phyloP scores from a whole-genome alignment of 2,329 filamentous ascomycete genomes.

The Plectosphaerella plurivora region DNA sequence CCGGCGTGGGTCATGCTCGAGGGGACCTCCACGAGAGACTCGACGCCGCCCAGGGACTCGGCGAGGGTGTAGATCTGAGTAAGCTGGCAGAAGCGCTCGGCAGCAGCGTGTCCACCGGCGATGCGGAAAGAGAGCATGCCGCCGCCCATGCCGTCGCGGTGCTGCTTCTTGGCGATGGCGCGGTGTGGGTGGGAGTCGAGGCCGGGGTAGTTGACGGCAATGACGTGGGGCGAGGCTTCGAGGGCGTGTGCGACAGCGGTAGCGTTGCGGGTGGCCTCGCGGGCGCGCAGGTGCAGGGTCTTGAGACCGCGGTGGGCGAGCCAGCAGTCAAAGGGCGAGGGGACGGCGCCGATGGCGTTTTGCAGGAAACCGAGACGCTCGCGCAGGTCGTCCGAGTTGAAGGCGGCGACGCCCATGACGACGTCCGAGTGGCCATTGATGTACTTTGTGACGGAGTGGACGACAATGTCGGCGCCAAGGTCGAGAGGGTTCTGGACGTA shows the following conservation, averaged over 20 bases:
- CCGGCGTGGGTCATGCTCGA: constrained; percentile 96
- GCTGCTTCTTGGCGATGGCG: constrained; percentile 80
- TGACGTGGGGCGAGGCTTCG: constrained; percentile 73
- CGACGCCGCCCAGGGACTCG: constrained; percentile 87
- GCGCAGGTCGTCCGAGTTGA: constrained; percentile 80
- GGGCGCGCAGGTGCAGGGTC: constrained; percentile 88
- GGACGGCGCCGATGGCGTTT: constrained; percentile 94
- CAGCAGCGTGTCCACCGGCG: constrained; percentile 77
- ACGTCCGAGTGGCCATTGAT: constrained; percentile 98
- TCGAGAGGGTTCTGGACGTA: constrained; percentile 96
- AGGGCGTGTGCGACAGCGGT: constrained; percentile 71
- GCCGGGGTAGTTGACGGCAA: constrained; percentile 93
- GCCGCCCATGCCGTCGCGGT: constrained; percentile 89
- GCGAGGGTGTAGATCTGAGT: constrained; percentile 91
- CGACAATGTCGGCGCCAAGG: constrained; percentile 92
- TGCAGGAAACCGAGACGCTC: constrained; percentile 83
- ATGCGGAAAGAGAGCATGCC: constrained; percentile 98
- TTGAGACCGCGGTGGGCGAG: constrained; percentile 95
- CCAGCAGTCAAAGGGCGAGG: constrained; percentile 95
- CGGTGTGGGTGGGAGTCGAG: constrained; percentile 83
- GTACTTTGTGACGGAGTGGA: constrained; percentile 97
- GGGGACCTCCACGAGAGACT: constrained; percentile 87
- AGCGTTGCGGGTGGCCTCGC: constrained; percentile 80
- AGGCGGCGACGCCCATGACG: constrained; percentile 94
- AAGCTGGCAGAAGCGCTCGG: constrained; percentile 85